phyloP scores from a whole-genome alignment of 2,329 filamentous ascomycete genomes.

The Arthrobotrys conoides region DNA sequence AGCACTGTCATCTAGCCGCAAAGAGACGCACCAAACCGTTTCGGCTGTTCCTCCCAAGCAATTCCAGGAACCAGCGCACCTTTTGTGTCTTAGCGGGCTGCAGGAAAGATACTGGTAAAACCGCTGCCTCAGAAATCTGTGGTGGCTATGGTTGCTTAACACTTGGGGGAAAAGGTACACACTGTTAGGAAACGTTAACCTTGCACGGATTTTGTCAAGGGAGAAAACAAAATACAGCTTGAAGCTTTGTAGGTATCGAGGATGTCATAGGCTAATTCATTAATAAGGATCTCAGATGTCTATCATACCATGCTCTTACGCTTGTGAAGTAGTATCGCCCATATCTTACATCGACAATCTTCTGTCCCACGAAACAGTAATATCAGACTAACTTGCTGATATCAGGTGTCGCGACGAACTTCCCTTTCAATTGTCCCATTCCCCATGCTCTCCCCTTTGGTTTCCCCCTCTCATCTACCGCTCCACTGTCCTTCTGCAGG shows the following conservation, averaged over 20 bases:
- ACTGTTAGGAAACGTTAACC: slow-evolving; percentile 11
- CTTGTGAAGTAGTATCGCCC: slow-evolving; percentile 13
- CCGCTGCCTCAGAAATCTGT: slow-evolving; percentile 11
- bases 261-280: slow-evolving; percentile 15
- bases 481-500: slow-evolving; percentile 63
- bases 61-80: slow-evolving; percentile 3
- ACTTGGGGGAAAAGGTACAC: neutral
- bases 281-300: slow-evolving; percentile 5
- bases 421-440: slow-evolving; percentile 76
- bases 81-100: slow-evolving; percentile 14
- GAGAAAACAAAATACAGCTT: slow-evolving; percentile 8
- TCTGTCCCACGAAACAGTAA: slow-evolving; percentile 13
- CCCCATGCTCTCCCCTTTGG: slow-evolving; percentile 67
- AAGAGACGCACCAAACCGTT: slow-evolving; percentile 18
- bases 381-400: slow-evolving; percentile 50
- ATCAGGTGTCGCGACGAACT: slow-evolving; percentile 76
- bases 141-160: slow-evolving; percentile 13
- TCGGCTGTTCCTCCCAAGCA: neutral
- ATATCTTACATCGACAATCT: slow-evolving; percentile 46
- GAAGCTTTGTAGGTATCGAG: slow-evolving; percentile 1
- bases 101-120: slow-evolving; percentile 5
- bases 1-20: slow-evolving; percentile 16
- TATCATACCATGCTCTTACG: slow-evolving; percentile 5
- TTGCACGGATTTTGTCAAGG: neutral
- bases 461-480: slow-evolving; percentile 62